Percentiles rank a stretch among this genome's conserved stretches.
These are phyloP conservation scores for Macrolepiota albuminosa DNA, from an alignment of 768 basidiomycete species.

Conservation along the genomic window DNA sequence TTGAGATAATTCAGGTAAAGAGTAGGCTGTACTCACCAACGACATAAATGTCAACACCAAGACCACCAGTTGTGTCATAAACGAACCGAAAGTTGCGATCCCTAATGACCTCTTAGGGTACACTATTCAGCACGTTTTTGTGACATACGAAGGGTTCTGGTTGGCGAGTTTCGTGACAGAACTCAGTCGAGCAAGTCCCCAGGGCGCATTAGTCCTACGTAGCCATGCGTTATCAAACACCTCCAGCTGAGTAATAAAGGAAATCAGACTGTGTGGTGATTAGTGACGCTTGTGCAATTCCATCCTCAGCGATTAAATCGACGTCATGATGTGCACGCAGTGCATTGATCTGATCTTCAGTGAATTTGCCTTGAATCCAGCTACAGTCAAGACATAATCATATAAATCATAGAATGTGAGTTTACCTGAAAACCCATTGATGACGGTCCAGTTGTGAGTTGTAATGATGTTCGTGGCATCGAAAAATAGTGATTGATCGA, in stretches of 20 bases:
- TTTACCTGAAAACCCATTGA: neutral
- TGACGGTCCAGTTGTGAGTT: neutral
- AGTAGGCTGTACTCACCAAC: neutral
- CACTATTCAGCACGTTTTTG: neutral
- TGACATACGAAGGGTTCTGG: neutral
- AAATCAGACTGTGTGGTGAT: neutral
- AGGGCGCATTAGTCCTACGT: neutral
- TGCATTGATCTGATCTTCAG: neutral
- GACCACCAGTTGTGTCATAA: neutral
- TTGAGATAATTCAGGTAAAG: neutral
- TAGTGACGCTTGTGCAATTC: neutral
- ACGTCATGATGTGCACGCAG: neutral
- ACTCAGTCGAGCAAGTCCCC: neutral
- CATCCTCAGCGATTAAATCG: neutral
- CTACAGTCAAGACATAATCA: no score
- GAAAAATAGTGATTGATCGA: neutral
- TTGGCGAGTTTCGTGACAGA: neutral
- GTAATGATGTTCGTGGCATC: neutral
- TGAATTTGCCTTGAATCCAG: neutral
- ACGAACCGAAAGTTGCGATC: neutral
- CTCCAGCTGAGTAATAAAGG: neutral
- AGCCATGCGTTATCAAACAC: neutral
- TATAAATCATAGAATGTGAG: neutral
- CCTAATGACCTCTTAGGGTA: neutral
- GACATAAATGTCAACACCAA: neutral